Conservation (phyloP, 768 basidiomycete species). For the Podaxis mareebaensis region DNA sequence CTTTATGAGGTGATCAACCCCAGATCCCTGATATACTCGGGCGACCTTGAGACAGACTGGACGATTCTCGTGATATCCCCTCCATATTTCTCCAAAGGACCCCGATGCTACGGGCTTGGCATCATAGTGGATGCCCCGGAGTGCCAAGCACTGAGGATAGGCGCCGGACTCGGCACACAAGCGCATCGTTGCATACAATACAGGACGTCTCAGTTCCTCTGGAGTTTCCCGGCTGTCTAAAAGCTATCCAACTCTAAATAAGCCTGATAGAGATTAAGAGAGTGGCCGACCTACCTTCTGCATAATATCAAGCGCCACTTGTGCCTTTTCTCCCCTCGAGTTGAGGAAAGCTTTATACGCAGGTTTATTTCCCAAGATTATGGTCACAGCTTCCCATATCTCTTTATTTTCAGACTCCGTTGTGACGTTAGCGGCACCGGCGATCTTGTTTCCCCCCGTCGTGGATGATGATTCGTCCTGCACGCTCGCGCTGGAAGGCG, state of each 20-base stretch:
- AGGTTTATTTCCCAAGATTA: not conserved
- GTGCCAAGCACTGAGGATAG: constrained; percentile 28
- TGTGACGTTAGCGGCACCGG: too few relatives aligned
- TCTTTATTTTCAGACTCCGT: not conserved
- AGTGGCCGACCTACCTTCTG: not conserved
- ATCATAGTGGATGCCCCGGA: constrained; percentile 19
- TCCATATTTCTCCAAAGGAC: constrained; percentile 33
- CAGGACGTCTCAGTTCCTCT: not conserved
- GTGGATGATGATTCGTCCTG: not conserved
- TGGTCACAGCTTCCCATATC: not conserved
- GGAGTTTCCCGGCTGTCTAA: not conserved
- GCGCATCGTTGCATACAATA: constrained; percentile 1
- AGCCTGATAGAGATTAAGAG: too few relatives aligned
- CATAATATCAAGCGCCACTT: not conserved
- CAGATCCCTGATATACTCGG: constrained; percentile 24
- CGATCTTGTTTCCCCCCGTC: not conserved
- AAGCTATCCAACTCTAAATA: not conserved
- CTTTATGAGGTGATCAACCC: constrained; percentile 22
- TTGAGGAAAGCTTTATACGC: not conserved
- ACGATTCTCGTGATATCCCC: constrained; percentile 20
- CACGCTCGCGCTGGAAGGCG: not conserved
- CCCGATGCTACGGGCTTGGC: constrained; percentile 22
- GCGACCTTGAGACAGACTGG: constrained; percentile 28
- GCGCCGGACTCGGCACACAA: constrained; percentile 27
- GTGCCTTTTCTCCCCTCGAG: not conserved